These are phyloP conservation scores for Pythium coloratum DNA, from an alignment of 352 stramenopile species.

Conservation along the genomic window DNA sequence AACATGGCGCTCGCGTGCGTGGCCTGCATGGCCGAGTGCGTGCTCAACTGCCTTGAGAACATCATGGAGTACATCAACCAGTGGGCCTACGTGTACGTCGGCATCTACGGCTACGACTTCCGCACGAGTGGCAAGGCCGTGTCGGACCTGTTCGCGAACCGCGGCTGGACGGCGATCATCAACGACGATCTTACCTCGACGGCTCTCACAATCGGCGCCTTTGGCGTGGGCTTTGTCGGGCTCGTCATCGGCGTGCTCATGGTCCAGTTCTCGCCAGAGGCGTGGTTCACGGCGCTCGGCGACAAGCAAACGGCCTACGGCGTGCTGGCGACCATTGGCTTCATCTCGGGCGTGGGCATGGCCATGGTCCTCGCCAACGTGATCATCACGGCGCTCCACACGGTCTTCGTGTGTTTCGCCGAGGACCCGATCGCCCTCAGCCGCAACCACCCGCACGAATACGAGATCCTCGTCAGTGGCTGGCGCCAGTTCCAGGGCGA, in stretches of 20 bases:
- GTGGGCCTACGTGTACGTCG: slow-evolving; percentile 90
- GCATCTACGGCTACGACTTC: slow-evolving; percentile 89
- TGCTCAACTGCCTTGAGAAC: slow-evolving; percentile 79
- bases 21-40: slow-evolving; percentile 84
- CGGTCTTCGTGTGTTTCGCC: slow-evolving; percentile 87
- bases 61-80: slow-evolving; percentile 92
- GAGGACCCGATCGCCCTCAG: slow-evolving; percentile 84
- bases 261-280: slow-evolving; percentile 57
- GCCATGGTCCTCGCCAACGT: slow-evolving; percentile 82
- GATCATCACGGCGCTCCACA: slow-evolving; percentile 83
- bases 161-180: slow-evolving; percentile 88
- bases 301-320: slow-evolving; percentile 49
- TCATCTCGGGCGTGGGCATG: slow-evolving; percentile 83
- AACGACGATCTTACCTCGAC: slow-evolving; percentile 87
- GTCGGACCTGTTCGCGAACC: slow-evolving; percentile 85
- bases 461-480: slow-evolving; percentile 69
- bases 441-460: slow-evolving; percentile 80
- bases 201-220: slow-evolving; percentile 75
- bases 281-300: slow-evolving; percentile 62
- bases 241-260: slow-evolving; percentile 66
- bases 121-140: slow-evolving; percentile 83
- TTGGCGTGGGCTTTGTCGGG: slow-evolving; percentile 83
- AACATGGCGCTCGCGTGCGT: slow-evolving; percentile 78
- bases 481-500: slow-evolving; percentile 86
- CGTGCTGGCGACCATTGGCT: slow-evolving; percentile 63